A percentile compares a stretch with the other conserved stretches of the same genome.
phyloP scores from a whole-genome alignment of 2,329 filamentous ascomycete species.

The Chaetomiaceae sp. region DNA sequence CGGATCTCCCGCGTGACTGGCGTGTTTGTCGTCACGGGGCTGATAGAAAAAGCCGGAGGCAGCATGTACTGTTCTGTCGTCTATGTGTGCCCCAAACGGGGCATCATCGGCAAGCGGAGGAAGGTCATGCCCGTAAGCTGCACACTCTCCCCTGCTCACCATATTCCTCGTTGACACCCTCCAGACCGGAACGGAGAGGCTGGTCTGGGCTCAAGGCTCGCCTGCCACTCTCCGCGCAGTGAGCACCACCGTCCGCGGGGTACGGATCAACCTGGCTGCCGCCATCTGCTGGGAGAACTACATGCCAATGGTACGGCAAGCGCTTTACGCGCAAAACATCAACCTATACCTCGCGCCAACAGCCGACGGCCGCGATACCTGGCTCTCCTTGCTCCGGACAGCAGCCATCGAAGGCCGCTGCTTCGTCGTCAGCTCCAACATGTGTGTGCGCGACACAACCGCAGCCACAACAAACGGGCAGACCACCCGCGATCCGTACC shows the following conservation, averaged over 20 bases:
- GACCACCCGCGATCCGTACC: too few relatives aligned
- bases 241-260: slow-evolving; percentile 71
- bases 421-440: slow-evolving; percentile 82
- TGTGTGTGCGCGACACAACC: slow-evolving; percentile 58
- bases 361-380: slow-evolving; percentile 77
- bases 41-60: slow-evolving; percentile 76
- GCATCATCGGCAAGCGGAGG: slow-evolving; percentile 76
- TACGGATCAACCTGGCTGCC: slow-evolving; percentile 73
- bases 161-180: neutral
- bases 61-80: slow-evolving; percentile 79
- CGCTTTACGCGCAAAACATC: slow-evolving; percentile 83
- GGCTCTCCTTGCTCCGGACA: slow-evolving; percentile 78
- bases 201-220: slow-evolving; percentile 86
- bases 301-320: slow-evolving; percentile 83
- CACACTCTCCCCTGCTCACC: too few relatives aligned
- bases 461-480: slow-evolving; percentile 6
- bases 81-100: slow-evolving; percentile 72
- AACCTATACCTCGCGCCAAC: slow-evolving; percentile 90
- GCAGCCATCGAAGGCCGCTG: slow-evolving; percentile 76
- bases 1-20: slow-evolving; percentile 69
- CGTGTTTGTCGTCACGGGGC: slow-evolving; percentile 75
- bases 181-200: slow-evolving; percentile 69
- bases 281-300: slow-evolving; percentile 98
- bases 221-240: slow-evolving; percentile 75
- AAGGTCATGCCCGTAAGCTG: slow-evolving; percentile 80